These are phyloP conservation scores for Aspergillus ruber DNA, from an alignment of 2,329 filamentous ascomycete species.

Conservation along the genomic window DNA sequence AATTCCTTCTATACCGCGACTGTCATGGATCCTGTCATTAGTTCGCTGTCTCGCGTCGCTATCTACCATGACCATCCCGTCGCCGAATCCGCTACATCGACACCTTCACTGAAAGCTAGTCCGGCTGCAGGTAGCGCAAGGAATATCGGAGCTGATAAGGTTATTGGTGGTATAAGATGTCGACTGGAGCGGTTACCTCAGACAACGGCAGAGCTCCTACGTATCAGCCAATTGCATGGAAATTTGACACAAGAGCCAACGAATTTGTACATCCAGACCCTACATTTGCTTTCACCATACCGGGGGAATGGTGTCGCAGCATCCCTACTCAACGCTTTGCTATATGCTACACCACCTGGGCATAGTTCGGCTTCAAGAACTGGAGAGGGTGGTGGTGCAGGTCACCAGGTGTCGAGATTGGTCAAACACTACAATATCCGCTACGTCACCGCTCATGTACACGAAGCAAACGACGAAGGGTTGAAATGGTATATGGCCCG, in stretches of 20 bases:
- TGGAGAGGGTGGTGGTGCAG: background rate
- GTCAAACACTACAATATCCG: slow-evolving; percentile 46
- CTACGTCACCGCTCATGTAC: slow-evolving; percentile 56
- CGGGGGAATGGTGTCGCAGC: slow-evolving; percentile 53
- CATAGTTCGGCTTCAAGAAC: slow-evolving; percentile 4
- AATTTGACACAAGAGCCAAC: slow-evolving; percentile 17
- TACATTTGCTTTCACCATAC: slow-evolving; percentile 55
- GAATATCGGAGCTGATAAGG: slow-evolving; percentile 32
- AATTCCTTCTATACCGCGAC: slow-evolving; percentile 56
- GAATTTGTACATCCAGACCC: slow-evolving; percentile 56
- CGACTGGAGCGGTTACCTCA: slow-evolving; percentile 34
- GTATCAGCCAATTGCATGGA: slow-evolving; percentile 1
- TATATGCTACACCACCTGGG: slow-evolving; percentile 18
- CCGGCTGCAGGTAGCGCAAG: slow-evolving; percentile 7
- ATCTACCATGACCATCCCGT: slow-evolving; percentile 48
- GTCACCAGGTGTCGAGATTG: slow-evolving; percentile 25
- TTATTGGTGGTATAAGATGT: slow-evolving; percentile 45
- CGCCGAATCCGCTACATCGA: slow-evolving; percentile 15
- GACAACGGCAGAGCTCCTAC: slow-evolving; percentile 6
- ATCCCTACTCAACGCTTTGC: slow-evolving; percentile 44
- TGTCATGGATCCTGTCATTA: slow-evolving; percentile 47
- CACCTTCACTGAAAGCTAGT: slow-evolving; percentile 7
- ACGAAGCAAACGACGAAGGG: slow-evolving; percentile 56
- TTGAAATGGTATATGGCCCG: slow-evolving; percentile 55
- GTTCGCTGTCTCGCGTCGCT: slow-evolving; percentile 53